Evolutionary conservation across 768 basidiomycete genomes (phyloP).

Genomic region (Boletus reticuloceps): DNA sequence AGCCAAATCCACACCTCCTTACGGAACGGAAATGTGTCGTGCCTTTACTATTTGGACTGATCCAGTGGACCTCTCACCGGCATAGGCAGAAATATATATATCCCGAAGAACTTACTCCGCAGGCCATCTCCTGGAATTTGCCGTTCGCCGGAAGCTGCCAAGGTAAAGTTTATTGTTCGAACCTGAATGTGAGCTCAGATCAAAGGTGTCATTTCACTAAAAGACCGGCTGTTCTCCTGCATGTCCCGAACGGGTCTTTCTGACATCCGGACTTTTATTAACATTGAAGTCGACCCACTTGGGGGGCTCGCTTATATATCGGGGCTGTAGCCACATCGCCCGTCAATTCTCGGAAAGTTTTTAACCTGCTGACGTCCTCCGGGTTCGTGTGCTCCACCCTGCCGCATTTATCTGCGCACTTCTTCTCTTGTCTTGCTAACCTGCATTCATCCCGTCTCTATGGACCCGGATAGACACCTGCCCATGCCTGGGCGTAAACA

Average conservation of each 20-base stretch:
- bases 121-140: slow-evolving; percentile 28
- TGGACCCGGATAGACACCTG: slow-evolving; percentile 39
- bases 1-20: slow-evolving; percentile 31
- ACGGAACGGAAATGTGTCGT: slow-evolving; percentile 30
- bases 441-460: slow-evolving; percentile 9
- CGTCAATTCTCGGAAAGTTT: slow-evolving; percentile 20
- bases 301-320: slow-evolving; percentile 26
- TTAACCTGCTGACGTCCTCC: slow-evolving; percentile 23
- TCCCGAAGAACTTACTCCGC: slow-evolving; percentile 22
- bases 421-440: slow-evolving; percentile 18
- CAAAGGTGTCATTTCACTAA: slow-evolving; percentile 23
- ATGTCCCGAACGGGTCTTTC: slow-evolving; percentile 27
- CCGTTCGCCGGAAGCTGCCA: slow-evolving; percentile 25
- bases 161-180: slow-evolving; percentile 30
- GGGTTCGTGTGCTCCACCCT: slow-evolving; percentile 25
- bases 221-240: slow-evolving; percentile 21
- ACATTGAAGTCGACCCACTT: slow-evolving; percentile 28
- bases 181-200: slow-evolving; percentile 25
- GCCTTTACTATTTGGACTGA: slow-evolving; percentile 17
- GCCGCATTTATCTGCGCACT: slow-evolving; percentile 16
- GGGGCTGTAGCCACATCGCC: slow-evolving; percentile 26
- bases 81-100: slow-evolving; percentile 6
- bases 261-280: slow-evolving; percentile 31
- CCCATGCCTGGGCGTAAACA: slow-evolving; percentile 33
- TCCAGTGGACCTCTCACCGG: slow-evolving; percentile 7